Percentiles rank a stretch among this genome's conserved stretches.
phyloP scores from a whole-genome alignment of 805 yeast species.

The Nakazawaea populi region DNA sequence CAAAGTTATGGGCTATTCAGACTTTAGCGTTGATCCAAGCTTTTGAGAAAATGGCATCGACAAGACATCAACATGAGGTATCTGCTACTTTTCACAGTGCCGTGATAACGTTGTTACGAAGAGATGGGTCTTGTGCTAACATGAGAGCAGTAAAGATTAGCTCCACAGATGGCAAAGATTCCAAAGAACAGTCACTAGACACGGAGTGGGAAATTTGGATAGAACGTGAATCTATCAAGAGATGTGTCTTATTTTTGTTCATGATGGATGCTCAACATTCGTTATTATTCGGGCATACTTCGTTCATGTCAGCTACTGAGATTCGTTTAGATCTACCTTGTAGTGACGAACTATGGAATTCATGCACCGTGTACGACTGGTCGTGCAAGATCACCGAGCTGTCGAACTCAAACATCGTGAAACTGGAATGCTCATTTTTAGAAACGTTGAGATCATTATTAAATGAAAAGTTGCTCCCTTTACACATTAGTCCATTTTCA shows the following conservation, averaged over 20 bases:
- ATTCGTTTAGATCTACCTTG: slow-evolving; percentile 20
- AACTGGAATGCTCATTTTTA: slow-evolving; percentile 13
- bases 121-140: slow-evolving; percentile 14
- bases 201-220: slow-evolving; percentile 19
- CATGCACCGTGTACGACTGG: slow-evolving; percentile 1
- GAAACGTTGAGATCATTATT: slow-evolving; percentile 16
- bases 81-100: slow-evolving; percentile 22
- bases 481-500: slow-evolving; percentile 15
- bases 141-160: slow-evolving; percentile 2
- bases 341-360: slow-evolving; percentile 17
- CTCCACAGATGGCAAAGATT: background rate
- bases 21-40: slow-evolving; percentile 19
- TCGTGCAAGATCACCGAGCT: slow-evolving; percentile 3
- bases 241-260: slow-evolving; percentile 18
- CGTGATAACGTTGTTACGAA: slow-evolving; percentile 15
- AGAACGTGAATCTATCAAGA: slow-evolving; percentile 17
- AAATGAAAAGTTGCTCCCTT: slow-evolving; percentile 15
- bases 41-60: slow-evolving; percentile 22
- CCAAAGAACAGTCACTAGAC: slow-evolving; percentile 1
- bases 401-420: slow-evolving; percentile 8
- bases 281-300: slow-evolving; percentile 17
- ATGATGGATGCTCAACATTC: slow-evolving; percentile 24
- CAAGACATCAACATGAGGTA: slow-evolving; percentile 19
- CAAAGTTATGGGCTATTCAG: slow-evolving; percentile 22
- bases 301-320: slow-evolving; percentile 19